phyloP scores from a whole-genome alignment of 495 filamentous ascomycete genomes.

The Aspergillus nanangensis region DNA sequence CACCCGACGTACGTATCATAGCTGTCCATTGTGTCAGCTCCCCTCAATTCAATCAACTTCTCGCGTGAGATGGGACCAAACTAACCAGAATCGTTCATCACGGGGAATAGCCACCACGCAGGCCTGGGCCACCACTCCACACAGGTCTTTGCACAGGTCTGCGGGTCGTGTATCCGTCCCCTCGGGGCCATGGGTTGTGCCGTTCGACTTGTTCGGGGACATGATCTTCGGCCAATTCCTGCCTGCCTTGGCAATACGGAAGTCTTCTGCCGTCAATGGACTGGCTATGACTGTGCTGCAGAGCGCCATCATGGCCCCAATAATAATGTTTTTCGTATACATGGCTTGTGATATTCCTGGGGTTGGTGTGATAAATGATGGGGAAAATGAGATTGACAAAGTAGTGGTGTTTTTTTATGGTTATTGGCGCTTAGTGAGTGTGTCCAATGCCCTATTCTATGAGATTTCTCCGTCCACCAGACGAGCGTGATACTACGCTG shows the following conservation, averaged over 20 bases:
- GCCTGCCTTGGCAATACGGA: neutral
- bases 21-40: slow-evolving; percentile 9
- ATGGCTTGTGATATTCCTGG: too few relatives aligned
- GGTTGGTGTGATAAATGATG: too few relatives aligned
- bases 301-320: too few relatives aligned
- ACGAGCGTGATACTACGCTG: too few relatives aligned
- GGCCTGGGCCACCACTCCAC: slow-evolving; percentile 21
- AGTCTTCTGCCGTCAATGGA: neutral
- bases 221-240: slow-evolving; percentile 3
- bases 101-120: slow-evolving; percentile 25
- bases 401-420: too few relatives aligned
- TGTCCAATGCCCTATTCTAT: too few relatives aligned
- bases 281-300: neutral
- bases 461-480: too few relatives aligned
- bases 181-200: slow-evolving; percentile 9
- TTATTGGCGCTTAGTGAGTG: too few relatives aligned
- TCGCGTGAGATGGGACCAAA: neutral
- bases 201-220: slow-evolving; percentile 5
- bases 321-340: too few relatives aligned
- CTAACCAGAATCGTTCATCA: slow-evolving; percentile 28
- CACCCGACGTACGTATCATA: slow-evolving; percentile 19
- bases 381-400: too few relatives aligned
- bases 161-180: neutral
- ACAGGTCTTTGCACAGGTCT: slow-evolving; percentile 22
- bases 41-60: neutral